A percentile compares a stretch with the other conserved stretches of the same genome.
These are phyloP conservation scores for Blastobotrys terrestris DNA, from an alignment of 805 yeast genomes.

Conservation along the genomic window DNA sequence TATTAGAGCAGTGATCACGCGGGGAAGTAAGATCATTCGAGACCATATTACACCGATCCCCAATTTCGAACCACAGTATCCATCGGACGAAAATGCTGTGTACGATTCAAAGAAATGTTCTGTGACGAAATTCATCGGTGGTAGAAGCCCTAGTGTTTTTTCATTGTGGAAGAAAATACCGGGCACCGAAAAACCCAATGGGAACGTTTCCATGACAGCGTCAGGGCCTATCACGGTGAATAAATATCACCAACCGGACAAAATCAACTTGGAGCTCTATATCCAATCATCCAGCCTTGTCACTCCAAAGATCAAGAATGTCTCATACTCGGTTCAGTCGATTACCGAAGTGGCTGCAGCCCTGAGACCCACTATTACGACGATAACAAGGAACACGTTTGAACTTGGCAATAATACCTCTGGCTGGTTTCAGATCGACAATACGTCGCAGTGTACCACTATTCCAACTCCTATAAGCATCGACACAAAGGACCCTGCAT, in stretches of 20 bases:
- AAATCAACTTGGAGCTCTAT: not conserved
- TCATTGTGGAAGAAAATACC: not conserved
- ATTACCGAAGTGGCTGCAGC: not conserved
- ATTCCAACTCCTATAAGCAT: not conserved
- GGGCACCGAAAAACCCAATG: not conserved
- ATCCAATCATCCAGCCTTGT: not conserved
- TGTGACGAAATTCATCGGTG: not conserved
- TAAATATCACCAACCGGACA: not conserved
- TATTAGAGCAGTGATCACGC: not conserved
- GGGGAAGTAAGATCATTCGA: not conserved
- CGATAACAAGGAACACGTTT: not conserved
- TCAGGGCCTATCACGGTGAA: not conserved
- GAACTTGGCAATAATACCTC: not conserved
- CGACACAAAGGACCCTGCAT: not conserved
- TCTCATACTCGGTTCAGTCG: not conserved
- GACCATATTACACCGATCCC: not conserved
- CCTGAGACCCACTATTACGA: not conserved
- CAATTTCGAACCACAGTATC: not conserved
- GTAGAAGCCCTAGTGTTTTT: not conserved
- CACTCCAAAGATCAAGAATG: not conserved
- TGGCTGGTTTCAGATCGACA: not conserved
- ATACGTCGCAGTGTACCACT: not conserved
- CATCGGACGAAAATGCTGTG: not conserved
- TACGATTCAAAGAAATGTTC: not conserved
- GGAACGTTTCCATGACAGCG: not conserved